phyloP scores from a whole-genome alignment of 2,329 filamentous ascomycete species.

The Bipolaris gigantea region DNA sequence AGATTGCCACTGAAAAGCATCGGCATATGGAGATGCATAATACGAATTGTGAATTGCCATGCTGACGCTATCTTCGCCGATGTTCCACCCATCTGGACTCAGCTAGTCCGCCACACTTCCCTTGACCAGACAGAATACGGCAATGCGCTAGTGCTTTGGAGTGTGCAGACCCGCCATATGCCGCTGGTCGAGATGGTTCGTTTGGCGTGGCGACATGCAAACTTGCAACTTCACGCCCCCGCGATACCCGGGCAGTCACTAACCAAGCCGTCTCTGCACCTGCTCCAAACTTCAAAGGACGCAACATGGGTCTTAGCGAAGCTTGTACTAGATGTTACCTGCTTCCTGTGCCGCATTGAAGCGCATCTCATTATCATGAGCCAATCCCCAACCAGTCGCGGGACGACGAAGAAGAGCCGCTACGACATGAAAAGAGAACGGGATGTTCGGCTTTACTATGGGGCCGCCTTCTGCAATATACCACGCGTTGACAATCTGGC shows the following conservation, averaged over 20 bases:
- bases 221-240: constrained; percentile 8
- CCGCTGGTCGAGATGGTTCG: constrained; percentile 4
- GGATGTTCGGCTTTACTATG: constrained; percentile 32
- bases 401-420: constrained; percentile 1
- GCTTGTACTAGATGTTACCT: background rate
- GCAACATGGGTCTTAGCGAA: background rate
- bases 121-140: background rate
- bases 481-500: constrained; percentile 20
- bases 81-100: background rate
- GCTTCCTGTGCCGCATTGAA: background rate
- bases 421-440: constrained; percentile 30
- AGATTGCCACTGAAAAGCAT: background rate
- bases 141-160: constrained; percentile 2
- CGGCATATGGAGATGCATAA: background rate
- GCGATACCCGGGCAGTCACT: background rate
- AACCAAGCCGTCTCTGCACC: background rate
- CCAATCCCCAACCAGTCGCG: constrained; percentile 2
- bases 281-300: background rate
- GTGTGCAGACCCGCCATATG: background rate
- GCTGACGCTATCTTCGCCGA: background rate
- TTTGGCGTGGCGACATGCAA: constrained; percentile 11
- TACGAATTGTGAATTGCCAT: background rate
- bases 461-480: constrained; percentile 29
- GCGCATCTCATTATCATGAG: constrained; percentile 4
- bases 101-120: no score